phyloP scores from a whole-genome alignment of 208 protist species.

The Trypanosoma caninum region DNA sequence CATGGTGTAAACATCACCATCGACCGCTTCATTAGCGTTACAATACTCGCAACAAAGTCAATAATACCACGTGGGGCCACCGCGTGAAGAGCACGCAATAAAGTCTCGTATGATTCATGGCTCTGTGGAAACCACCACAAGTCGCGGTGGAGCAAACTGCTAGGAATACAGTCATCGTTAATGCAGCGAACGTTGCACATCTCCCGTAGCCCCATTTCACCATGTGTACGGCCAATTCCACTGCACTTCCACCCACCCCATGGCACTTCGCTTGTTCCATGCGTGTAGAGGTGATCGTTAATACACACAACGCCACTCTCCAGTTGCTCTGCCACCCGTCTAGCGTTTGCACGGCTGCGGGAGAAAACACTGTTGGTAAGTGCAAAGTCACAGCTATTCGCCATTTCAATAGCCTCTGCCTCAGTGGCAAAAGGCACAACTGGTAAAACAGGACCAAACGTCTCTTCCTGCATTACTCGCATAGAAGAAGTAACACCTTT shows the following conservation, averaged over 20 bases:
- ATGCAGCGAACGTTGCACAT: conserved; percentile 88
- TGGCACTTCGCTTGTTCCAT: conserved; percentile 67
- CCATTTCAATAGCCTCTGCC: conserved; percentile 68
- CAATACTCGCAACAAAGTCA: conserved; percentile 26
- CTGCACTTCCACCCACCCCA: conserved; percentile 90
- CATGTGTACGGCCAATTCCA: conserved; percentile 84
- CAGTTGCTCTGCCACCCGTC: conserved; percentile 40
- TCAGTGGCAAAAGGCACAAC: conserved; percentile 75
- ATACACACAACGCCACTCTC: conserved; percentile 82
- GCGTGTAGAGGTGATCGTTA: conserved; percentile 75
- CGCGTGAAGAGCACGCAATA: conserved; percentile 32
- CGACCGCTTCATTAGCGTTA: conserved; percentile 29
- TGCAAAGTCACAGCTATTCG: conserved; percentile 70
- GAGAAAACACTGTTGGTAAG: conserved; percentile 84
- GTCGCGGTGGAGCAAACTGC: conserved; percentile 37
- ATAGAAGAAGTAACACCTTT: conserved; percentile 73
- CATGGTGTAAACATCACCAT: conserved; percentile 58
- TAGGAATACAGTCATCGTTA: conserved; percentile 48
- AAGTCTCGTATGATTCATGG: conserved; percentile 29
- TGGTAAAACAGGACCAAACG: conserved; percentile 90
- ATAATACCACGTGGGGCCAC: conserved; percentile 30
- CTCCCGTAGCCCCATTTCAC: conserved; percentile 67
- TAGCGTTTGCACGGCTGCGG: conserved; percentile 25
- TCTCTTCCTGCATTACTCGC: conserved; percentile 85
- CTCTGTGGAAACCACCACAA: conserved; percentile 81